Base-by-base conservation (phyloP, 345 rosid species). In the Aquilaria sinensis region DNA sequence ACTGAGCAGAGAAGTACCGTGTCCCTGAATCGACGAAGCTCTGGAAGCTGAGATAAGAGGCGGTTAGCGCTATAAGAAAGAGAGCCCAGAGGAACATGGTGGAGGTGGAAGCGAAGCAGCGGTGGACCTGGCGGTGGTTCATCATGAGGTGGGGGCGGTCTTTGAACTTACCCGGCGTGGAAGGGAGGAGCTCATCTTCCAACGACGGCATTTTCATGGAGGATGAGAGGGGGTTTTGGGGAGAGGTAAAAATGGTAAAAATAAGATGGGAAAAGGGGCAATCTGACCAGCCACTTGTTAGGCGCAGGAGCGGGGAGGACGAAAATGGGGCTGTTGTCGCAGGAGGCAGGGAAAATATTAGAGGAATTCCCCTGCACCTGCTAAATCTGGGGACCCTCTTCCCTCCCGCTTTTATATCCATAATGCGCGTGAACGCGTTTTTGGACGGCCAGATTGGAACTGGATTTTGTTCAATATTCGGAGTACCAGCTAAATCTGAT, bases 101-200 rank as follows among this genome's bases (percentile, higher is more conserved):
- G 79, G 87, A 80, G 9, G 96, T 89, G 0, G 98, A 92, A 1
- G 95, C 75, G 68, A 92, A 86, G 62, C 92, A 89, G 1, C 98
- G 89, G 69, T 87, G 80, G 66, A 92, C 79, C 51, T 87, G 97
- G 1, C 97, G 89, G 1, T 96, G 89, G 72, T 77, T 74, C 75
- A 75, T 72, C 51, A 55, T 41, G 60, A 74, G 61, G 14, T 68
- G 61, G 60, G 91, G 71, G 13, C 84, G 94, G 79, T 85, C 81
- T 78, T 91, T 91, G 82, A 92, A 82, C 78, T 92, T 92, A 0
- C 96, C 96, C 2, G 98, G 92, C 55, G 98, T 92, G 31, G 98
- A 86, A 29, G 96, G 96, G 68, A 86, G 89, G 66, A 86, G 68
- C 68, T 87, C 92, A 30, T 85, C 92, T 64, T 89, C 86, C 32